Percentiles rank a stretch among this genome's conserved stretches.
These are phyloP conservation scores for Solanum hybrid DNA, from an alignment of 305 asterid genomes.

Conservation along the genomic window DNA sequence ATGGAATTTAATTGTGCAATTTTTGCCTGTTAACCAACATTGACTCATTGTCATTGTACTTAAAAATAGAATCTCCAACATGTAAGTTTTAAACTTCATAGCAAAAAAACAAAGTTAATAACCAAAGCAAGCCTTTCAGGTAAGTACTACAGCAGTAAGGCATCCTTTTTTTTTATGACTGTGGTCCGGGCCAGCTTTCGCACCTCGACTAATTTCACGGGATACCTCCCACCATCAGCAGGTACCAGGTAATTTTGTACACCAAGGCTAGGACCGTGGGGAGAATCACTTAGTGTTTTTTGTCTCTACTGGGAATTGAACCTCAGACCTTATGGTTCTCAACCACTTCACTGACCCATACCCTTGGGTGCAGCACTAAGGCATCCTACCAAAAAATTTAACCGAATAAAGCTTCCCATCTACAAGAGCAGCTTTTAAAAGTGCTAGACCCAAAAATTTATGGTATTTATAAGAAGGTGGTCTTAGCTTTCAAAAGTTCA, in stretches of 20 bases:
- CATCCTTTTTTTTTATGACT: background rate
- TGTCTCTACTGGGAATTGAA: background rate
- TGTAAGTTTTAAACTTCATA: background rate
- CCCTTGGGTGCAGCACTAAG: background rate
- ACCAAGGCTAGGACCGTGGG: background rate
- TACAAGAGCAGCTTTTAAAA: background rate
- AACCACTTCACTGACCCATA: background rate
- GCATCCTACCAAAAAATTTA: background rate
- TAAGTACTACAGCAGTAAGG: background rate
- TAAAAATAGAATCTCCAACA: background rate
- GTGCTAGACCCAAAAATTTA: background rate
- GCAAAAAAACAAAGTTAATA: background rate
- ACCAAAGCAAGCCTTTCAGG: constrained; percentile 1
- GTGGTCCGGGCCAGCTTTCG: background rate
- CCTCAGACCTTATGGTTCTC: background rate
- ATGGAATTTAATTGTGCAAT: constrained; percentile 55
- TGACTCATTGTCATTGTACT: background rate
- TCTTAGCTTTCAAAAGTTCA: background rate
- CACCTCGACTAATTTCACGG: background rate
- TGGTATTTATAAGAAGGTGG: background rate
- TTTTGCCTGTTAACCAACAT: constrained; percentile 50
- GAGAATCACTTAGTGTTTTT: background rate
- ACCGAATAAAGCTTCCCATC: background rate
- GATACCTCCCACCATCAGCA: too few relatives aligned
- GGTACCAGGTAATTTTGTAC: background rate